Evolutionary conservation across 179 eudicot species (phyloP).

Genomic region (Beta lomatogona): DNA sequence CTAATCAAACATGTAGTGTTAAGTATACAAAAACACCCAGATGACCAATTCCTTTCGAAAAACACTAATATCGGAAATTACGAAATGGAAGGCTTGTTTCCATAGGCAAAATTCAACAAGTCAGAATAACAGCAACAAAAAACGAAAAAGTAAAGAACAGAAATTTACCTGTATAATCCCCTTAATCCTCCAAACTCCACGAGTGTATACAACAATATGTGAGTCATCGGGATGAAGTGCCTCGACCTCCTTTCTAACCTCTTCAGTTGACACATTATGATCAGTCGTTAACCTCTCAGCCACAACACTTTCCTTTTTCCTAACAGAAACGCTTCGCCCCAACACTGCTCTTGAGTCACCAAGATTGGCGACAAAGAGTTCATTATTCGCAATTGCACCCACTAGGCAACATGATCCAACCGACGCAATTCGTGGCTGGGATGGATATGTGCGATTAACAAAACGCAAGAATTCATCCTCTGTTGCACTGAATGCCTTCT

Average conservation of each 20-base stretch:
- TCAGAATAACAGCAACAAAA: neutral
- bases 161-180: constrained; percentile 72
- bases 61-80: neutral
- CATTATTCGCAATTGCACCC: constrained; percentile 61
- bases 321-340: constrained; percentile 46
- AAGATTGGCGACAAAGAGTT: constrained; percentile 68
- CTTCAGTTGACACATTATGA: constrained; percentile 72
- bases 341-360: constrained; percentile 83
- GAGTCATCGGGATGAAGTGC: constrained; percentile 79
- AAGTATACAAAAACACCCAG: neutral
- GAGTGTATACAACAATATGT: constrained; percentile 53
- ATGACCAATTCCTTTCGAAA: neutral
- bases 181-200: constrained; percentile 86
- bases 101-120: neutral
- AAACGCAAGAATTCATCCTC: constrained; percentile 63
- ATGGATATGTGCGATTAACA: constrained; percentile 46
- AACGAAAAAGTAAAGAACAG: neutral
- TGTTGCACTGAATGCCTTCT: constrained; percentile 69
- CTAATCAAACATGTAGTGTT: neutral
- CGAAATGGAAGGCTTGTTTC: neutral
- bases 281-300: constrained; percentile 71
- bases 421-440: constrained; percentile 54
- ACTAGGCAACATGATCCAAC: constrained; percentile 78
- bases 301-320: constrained; percentile 37
- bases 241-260: constrained; percentile 78